Evolutionary conservation across 306 rosid species (phyloP), one percentile per base, ranked within the genome.

Genomic region (Sesbania bispinosa): DNA sequence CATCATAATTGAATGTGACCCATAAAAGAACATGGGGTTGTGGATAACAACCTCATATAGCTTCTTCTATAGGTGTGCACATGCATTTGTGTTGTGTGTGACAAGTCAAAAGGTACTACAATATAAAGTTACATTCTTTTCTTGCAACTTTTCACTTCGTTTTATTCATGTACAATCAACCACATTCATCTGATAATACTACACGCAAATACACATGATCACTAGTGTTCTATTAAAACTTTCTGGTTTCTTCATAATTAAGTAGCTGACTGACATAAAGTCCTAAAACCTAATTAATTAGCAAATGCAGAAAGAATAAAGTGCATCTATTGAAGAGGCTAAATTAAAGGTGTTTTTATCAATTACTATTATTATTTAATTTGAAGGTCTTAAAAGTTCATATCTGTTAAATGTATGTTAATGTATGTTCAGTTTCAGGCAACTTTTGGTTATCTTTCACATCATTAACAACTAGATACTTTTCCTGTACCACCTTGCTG

Each of bases 1-100:
- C 30, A 52, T 62, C 69, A 73, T 41, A 73, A 50, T 73, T 60
- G 76, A 67, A 51, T 59, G 63, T 59, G 80, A 41, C 77, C 81
- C 77, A 61, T 29, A n/a, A 70, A 53, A 52, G 27, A 71, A 70
- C 71, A 77, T 72, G 42, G 65, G 45, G 14, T 76, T 35, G 69
- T 36, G 65, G 76, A 38, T 48, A 45, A 47, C 63, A 57, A 65
- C 61, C 80, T 75, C 51, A 48, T 36, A 18, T 54, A 39, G 67
- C 58, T 75, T 75, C 67, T 55, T 55, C 39, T 51, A 50, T 26
- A 39, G 36, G 14, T 42, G 16, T 26, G 66, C 81, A 77, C 81
- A 77, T 77, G 81, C 59, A 13, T 19, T 20, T 69, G 59, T 67
- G 52, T 69, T 62, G 19, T 4, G 27, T 47, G 10, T 45, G 64